A percentile compares a stretch with the other conserved stretches of the same genome.
Conservation (phyloP, 176 grass and related monocot genomes). For the Triticum timopheevii region DNA sequence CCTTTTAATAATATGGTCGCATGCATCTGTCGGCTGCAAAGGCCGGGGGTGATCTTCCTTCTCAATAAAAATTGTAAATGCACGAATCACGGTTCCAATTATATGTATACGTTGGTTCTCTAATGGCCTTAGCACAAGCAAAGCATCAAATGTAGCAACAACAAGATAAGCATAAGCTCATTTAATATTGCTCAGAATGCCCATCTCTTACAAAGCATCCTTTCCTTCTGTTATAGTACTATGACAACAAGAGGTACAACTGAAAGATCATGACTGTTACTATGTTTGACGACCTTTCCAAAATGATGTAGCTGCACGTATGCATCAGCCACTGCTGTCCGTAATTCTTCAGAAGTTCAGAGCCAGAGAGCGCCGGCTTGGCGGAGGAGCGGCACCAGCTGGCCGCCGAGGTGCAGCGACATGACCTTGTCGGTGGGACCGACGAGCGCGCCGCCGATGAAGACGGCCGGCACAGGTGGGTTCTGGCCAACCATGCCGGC, state of each 20-base stretch:
- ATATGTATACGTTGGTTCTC: not conserved
- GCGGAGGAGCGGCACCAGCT: constrained; percentile 64
- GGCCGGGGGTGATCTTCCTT: too few species aligned
- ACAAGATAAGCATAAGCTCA: not conserved
- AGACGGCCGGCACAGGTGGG: constrained; percentile 56
- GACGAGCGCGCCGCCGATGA: constrained; percentile 65
- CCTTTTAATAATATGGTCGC: too few species aligned
- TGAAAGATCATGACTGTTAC: not conserved
- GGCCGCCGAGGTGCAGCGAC: constrained; percentile 56
- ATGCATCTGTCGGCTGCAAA: too few species aligned
- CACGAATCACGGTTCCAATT: not conserved
- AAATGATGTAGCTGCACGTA: not conserved
- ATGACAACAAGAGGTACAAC: not conserved
- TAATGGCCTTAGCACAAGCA: not conserved
- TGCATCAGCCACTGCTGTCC: not conserved
- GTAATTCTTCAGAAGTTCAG: constrained; percentile 5
- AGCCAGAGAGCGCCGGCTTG: constrained; percentile 72
- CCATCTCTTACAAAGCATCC: not conserved
- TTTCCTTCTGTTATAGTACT: too few species aligned
- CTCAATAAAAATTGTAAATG: too few species aligned
- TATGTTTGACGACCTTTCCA: not conserved
- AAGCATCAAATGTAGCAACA: not conserved
- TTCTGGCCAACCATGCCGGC: constrained; percentile 52
- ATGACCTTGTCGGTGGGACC: constrained; percentile 66
- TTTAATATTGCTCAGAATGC: not conserved